Evolutionary conservation across 2,329 filamentous ascomycete species (phyloP).

Genomic region (Penicillium sclerotigenum): DNA sequence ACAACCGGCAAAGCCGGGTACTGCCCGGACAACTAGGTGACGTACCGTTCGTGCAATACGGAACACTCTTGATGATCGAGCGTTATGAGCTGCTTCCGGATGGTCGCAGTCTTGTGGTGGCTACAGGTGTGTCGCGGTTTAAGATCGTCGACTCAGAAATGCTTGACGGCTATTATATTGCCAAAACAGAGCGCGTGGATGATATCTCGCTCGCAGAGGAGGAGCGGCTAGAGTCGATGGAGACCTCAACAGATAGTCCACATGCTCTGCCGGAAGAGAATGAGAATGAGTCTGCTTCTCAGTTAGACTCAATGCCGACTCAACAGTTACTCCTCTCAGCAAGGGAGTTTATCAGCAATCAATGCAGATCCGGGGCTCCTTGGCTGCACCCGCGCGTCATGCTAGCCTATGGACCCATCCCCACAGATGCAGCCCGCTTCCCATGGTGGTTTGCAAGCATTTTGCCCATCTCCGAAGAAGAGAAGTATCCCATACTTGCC

Average conservation of each 20-base stretch:
- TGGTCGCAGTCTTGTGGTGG: slow-evolving; percentile 78
- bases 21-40: slow-evolving; percentile 53
- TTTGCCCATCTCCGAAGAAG: slow-evolving; percentile 69
- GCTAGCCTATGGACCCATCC: slow-evolving; percentile 72
- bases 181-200: slow-evolving; percentile 71
- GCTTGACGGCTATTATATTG: slow-evolving; percentile 74
- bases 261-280: slow-evolving; percentile 21
- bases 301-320: slow-evolving; percentile 59
- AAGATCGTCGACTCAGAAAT: slow-evolving; percentile 61
- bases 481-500: slow-evolving; percentile 73
- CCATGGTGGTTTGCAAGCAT: slow-evolving; percentile 90
- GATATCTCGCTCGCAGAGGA: slow-evolving; percentile 81
- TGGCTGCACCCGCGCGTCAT: slow-evolving; percentile 74
- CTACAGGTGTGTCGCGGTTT: slow-evolving; percentile 73
- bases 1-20: slow-evolving; percentile 53
- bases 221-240: slow-evolving; percentile 68
- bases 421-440: slow-evolving; percentile 71
- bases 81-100: slow-evolving; percentile 71
- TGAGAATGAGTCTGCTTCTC: slow-evolving; percentile 21
- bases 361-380: slow-evolving; percentile 64
- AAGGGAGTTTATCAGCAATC: slow-evolving; percentile 65
- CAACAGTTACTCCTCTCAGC: slow-evolving; percentile 64
- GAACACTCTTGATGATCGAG: slow-evolving; percentile 73
- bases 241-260: slow-evolving; percentile 47
- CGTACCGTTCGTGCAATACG: slow-evolving; percentile 66